phyloP scores from a whole-genome alignment of 305 asterid genomes.

The Solanum aculeatissimum region DNA sequence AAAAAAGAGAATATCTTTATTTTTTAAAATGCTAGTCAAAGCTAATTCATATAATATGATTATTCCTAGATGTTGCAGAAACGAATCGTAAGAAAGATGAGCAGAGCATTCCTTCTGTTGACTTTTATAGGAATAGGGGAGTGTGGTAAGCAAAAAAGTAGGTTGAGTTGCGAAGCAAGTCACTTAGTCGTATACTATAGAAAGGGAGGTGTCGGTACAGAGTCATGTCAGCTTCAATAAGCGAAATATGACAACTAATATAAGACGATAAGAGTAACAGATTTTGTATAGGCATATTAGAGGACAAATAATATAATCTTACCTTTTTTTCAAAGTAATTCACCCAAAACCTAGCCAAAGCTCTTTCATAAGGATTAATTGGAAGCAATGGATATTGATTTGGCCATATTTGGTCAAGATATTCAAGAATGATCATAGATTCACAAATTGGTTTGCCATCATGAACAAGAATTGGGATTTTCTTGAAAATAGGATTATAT shows the following conservation, averaged over 20 bases:
- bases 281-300: not conserved
- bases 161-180: too few species aligned
- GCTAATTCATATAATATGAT: too few species aligned
- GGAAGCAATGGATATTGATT: not conserved
- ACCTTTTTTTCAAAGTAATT: not conserved
- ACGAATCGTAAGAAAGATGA: too few species aligned
- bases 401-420: not conserved
- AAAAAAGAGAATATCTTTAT: too few species aligned
- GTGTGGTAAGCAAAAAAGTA: too few species aligned
- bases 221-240: not conserved
- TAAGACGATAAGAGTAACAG: not conserved
- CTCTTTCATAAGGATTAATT: not conserved
- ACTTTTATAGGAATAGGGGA: too few species aligned
- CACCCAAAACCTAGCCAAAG: conserved; percentile 6
- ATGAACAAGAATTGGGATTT: conserved; percentile 1
- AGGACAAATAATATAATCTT: not conserved
- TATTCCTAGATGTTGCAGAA: too few species aligned
- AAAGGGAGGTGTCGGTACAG: too few species aligned
- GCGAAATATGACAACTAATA: not conserved
- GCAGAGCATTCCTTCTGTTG: too few species aligned
- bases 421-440: not conserved
- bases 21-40: not conserved
- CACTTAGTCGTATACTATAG: too few species aligned
- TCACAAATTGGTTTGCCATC: not conserved
- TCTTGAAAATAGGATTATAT: conserved; percentile 3